phyloP scores from a whole-genome alignment of 2,329 filamentous ascomycete genomes.

The Epichloe hybrida region DNA sequence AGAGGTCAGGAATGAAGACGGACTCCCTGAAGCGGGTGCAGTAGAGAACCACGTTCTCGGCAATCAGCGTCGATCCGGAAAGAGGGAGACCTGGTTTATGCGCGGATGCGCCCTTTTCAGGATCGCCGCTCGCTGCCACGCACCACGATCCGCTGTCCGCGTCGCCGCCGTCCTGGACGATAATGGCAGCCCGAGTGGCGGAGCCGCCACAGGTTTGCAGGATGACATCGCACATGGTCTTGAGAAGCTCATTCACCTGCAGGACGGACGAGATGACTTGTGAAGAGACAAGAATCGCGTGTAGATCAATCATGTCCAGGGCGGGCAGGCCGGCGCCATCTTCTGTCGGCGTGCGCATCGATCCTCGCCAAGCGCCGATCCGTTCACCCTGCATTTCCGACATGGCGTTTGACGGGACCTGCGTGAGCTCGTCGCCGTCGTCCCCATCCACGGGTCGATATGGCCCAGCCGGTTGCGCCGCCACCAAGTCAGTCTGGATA shows the following conservation, averaged over 20 bases:
- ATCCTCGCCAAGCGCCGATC: conserved; percentile 50
- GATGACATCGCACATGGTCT: conserved; percentile 73
- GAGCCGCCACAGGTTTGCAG: conserved; percentile 60
- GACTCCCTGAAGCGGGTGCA: conserved; percentile 63
- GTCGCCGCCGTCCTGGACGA: conserved; percentile 58
- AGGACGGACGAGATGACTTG: conserved; percentile 70
- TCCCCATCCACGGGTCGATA: conserved; percentile 36
- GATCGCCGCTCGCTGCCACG: conserved; percentile 60
- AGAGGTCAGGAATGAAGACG: conserved; percentile 60
- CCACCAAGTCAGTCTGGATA: conserved; percentile 58
- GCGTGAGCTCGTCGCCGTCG: conserved; percentile 27
- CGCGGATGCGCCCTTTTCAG: conserved; percentile 52
- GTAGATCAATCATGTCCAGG: conserved; percentile 71
- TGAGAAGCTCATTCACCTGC: conserved; percentile 59
- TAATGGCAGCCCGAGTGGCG: conserved; percentile 58
- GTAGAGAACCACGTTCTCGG: conserved; percentile 64
- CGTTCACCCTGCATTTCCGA: conserved; percentile 41
- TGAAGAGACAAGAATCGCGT: conserved; percentile 64
- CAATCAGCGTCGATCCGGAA: conserved; percentile 53
- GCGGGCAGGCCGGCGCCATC: conserved; percentile 52
- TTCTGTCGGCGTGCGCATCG: conserved; percentile 40
- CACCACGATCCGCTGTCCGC: conserved; percentile 43
- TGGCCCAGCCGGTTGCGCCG: conserved; percentile 38
- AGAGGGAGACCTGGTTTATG: conserved; percentile 54
- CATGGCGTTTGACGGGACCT: conserved; percentile 29